Evolutionary conservation across 179 eudicot genomes (phyloP).

Genomic region (Drosera spatulata): DNA sequence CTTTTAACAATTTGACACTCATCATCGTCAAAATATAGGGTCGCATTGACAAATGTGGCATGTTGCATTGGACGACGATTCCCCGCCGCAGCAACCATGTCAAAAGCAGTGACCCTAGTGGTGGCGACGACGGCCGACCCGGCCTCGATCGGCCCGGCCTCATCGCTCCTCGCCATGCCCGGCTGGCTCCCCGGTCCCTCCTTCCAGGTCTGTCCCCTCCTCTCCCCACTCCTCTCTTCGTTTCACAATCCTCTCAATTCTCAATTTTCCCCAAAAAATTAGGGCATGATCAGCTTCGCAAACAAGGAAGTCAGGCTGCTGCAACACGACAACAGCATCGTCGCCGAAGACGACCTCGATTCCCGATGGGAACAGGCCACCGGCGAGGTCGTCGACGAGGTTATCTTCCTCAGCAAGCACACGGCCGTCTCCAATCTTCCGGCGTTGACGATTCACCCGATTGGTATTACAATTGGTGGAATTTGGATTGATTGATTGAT

Average conservation of each 20-base stretch:
- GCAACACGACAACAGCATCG: conserved; percentile 61
- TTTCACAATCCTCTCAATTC: neutral
- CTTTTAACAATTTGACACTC: no score
- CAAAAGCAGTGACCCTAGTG: conserved; percentile 39
- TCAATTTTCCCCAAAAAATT: neutral
- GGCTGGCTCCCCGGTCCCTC: conserved; percentile 60
- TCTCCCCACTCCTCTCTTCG: neutral
- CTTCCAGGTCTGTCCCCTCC: conserved; percentile 24
- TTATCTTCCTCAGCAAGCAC: conserved; percentile 72
- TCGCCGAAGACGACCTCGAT: conserved; percentile 60
- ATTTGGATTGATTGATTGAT: no score
- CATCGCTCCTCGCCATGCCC: conserved; percentile 59
- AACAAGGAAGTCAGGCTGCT: conserved; percentile 47
- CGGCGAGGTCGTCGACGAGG: conserved; percentile 47
- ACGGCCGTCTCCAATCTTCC: conserved; percentile 66
- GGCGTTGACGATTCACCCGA: conserved; percentile 79
- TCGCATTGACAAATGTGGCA: no score
- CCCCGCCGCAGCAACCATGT: no score
- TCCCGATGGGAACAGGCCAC: conserved; percentile 57
- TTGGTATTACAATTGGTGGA: conserved; percentile 26
- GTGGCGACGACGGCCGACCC: conserved; percentile 76
- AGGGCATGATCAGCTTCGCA: conserved; percentile 48
- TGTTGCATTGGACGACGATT: no score
- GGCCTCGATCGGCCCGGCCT: conserved; percentile 60
- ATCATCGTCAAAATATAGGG: no score